phyloP scores from a whole-genome alignment of 2,329 filamentous ascomycete species.

The Epichloe gansuensis region DNA sequence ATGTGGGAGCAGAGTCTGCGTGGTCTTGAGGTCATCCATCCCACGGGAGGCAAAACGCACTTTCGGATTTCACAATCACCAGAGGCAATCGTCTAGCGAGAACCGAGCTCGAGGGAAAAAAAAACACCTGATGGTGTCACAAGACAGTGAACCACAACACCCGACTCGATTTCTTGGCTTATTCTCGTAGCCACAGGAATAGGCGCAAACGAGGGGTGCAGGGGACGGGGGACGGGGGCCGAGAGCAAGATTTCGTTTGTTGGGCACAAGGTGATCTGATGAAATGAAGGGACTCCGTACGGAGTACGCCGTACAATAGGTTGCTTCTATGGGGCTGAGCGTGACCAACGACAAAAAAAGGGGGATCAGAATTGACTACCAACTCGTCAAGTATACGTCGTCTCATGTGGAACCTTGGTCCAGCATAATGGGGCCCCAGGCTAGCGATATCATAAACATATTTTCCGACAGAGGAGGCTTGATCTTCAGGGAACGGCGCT shows the following conservation, averaged over 20 bases:
- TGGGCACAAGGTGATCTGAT: background rate
- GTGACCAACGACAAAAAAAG: no score
- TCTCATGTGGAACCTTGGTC: no score
- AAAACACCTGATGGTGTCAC: background rate
- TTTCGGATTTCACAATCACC: background rate
- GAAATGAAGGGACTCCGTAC: background rate
- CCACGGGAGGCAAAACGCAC: background rate
- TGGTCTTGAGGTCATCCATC: background rate
- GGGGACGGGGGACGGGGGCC: background rate
- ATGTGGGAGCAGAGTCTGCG: background rate
- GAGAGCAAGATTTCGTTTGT: background rate
- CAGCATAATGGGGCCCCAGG: no score
- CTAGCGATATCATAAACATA: no score
- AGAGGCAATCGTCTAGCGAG: background rate
- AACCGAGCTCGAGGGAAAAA: background rate
- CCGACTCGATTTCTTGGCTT: background rate
- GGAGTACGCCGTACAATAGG: no score
- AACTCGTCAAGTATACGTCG: no score
- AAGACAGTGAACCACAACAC: background rate
- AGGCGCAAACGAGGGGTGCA: background rate
- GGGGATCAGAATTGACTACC: no score
- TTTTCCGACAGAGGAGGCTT: background rate
- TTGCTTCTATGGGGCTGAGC: no score
- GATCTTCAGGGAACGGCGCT: background rate
- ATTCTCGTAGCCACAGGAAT: background rate